phyloP scores from a whole-genome alignment of 1,284 basidiomycete species.

The Anthracocystis walkeri region DNA sequence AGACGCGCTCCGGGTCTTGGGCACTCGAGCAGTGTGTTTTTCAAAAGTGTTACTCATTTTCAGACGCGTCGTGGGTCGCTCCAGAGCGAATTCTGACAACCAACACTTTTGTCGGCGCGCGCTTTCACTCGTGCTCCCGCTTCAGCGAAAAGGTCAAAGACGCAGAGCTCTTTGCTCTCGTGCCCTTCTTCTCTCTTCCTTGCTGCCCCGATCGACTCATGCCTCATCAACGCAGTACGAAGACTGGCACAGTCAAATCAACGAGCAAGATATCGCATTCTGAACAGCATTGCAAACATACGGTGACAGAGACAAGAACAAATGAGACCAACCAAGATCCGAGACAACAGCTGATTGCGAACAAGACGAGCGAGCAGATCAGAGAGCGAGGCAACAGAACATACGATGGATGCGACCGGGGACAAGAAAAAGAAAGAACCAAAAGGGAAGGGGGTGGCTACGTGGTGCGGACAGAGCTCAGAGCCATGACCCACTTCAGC shows the following conservation, averaged over 20 bases:
- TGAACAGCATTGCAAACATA: conserved; percentile 1
- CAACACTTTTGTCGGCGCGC: conserved; percentile 21
- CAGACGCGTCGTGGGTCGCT: conserved; percentile 36
- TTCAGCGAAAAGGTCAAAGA: too few relatives aligned
- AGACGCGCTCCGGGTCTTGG: conserved; percentile 14
- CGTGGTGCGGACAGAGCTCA: background rate
- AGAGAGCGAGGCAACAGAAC: background rate
- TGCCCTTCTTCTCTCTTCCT: background rate
- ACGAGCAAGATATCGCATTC: too few relatives aligned
- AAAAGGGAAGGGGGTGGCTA: background rate
- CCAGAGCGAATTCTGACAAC: background rate
- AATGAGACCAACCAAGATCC: background rate
- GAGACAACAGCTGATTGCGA: background rate
- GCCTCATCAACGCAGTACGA: too few relatives aligned
- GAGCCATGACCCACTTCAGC: background rate
- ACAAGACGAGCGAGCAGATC: background rate
- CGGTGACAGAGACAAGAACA: background rate
- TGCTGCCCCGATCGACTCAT: too few relatives aligned
- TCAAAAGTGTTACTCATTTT: conserved; percentile 6
- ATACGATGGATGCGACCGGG: too few relatives aligned
- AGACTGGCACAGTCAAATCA: too few relatives aligned
- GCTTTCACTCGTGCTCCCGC: background rate
- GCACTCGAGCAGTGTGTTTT: conserved; percentile 28
- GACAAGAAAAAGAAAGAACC: too few relatives aligned
- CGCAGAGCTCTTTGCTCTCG: too few relatives aligned